Percentiles rank a stretch among this genome's conserved stretches.
Evolutionary conservation across 164 flowering plant genomes (phyloP).

Genomic region (Macadamia integrifolia): DNA sequence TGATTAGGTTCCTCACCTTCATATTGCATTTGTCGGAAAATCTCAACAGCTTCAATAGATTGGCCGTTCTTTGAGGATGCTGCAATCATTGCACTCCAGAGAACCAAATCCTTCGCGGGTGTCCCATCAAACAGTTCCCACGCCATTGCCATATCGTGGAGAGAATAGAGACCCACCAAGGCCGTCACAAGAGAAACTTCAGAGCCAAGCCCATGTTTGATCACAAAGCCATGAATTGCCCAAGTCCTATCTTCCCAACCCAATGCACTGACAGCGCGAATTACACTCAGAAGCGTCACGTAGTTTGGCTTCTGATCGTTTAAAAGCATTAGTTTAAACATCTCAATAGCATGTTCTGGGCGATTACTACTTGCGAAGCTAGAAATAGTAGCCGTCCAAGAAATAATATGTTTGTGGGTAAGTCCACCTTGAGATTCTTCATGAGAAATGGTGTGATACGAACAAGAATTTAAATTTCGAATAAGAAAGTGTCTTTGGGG

Average conservation of each 20-base stretch:
- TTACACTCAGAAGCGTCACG: conserved; percentile 35
- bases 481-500: conserved; percentile 10
- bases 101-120: conserved; percentile 41
- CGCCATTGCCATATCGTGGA: conserved; percentile 20
- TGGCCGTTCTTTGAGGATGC: conserved; percentile 37
- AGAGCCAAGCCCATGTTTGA: conserved; percentile 41
- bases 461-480: conserved; percentile 1
- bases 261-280: conserved; percentile 25
- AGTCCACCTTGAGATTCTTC: conserved; percentile 7
- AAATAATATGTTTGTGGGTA: conserved; percentile 8
- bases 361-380: conserved; percentile 20
- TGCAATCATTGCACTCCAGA: conserved; percentile 54
- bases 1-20: conserved; percentile 40
- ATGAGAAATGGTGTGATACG: conserved; percentile 2
- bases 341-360: conserved; percentile 26
- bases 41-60: conserved; percentile 28
- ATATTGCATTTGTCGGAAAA: conserved; percentile 37
- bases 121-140: conserved; percentile 31
- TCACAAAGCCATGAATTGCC: conserved; percentile 35
- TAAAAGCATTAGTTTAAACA: conserved; percentile 40
- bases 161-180: conserved; percentile 39
- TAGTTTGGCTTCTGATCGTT: conserved; percentile 31
- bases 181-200: conserved; percentile 41
- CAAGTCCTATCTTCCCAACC: conserved; percentile 8
- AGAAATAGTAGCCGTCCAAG: conserved; percentile 42